phyloP scores from a whole-genome alignment of 73 alveolate genomes.

The Durusdinium trenchii region DNA sequence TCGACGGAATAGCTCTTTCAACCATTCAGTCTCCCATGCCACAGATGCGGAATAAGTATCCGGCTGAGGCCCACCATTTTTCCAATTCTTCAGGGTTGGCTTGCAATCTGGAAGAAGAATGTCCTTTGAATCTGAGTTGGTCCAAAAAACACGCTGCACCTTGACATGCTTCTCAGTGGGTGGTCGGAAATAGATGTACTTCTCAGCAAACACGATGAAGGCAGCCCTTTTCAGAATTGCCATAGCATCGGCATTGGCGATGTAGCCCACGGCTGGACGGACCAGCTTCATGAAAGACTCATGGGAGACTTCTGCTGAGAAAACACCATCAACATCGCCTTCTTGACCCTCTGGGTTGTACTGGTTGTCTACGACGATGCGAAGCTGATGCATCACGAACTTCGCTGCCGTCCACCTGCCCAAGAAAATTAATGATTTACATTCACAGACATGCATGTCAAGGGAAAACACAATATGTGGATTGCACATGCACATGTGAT shows the following conservation, averaged over 20 bases:
- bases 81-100: not conserved
- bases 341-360: no score
- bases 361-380: constrained; percentile 1
- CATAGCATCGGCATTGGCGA: not conserved
- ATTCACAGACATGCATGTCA: no score
- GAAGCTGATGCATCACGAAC: not conserved
- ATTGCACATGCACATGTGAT: not conserved
- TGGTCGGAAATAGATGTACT: not conserved
- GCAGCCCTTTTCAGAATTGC: constrained; percentile 20
- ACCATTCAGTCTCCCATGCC: constrained; percentile 22
- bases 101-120: not conserved
- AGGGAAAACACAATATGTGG: not conserved
- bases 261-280: constrained; percentile 24
- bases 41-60: not conserved
- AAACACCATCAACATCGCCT: no score
- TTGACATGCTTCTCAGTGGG: not conserved
- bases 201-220: constrained; percentile 7
- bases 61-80: not conserved
- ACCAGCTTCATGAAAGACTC: constrained; percentile 10
- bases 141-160: not conserved
- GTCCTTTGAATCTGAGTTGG: not conserved
- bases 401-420: constrained; percentile 16
- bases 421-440: not conserved
- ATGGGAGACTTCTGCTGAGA: not conserved
- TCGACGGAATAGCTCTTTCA: not conserved